Evolutionary conservation across 2,329 filamentous ascomycete species (phyloP), one percentile per base, ranked within the genome.

Genomic region (Coleophoma eucalyptorum): DNA sequence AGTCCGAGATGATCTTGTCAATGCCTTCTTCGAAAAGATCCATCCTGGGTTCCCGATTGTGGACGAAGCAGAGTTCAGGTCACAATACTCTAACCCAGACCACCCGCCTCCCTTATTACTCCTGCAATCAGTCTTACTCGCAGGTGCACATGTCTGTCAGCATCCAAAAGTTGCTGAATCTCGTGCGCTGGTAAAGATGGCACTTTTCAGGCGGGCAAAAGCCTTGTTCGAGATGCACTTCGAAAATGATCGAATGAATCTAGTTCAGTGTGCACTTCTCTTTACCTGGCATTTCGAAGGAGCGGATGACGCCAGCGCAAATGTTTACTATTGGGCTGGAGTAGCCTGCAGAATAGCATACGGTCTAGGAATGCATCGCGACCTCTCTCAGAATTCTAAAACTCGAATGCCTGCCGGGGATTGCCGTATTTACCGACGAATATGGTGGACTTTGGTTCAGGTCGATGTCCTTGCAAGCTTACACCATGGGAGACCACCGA

Each of bases 41-140:
- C 54, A 62, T 32, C 61, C 62, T 5, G 42, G 46, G 3, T 53
- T 60, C 18, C 61, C 62, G 1, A 48, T 64, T 34, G 51, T 64
- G 5, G 54, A 58, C n/a, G 55, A 54, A 45, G 46, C 51, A 15
- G 43, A 56, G 37, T 64, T 63, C 50, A 47, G 50, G n/a, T 38
- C 31, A 13, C 34, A 42, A 16, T 59, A 53, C 35, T 21, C 18
- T 16, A 41, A 53, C 32, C 45, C 50, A 6, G 46, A 52, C 16
- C 53, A 58, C 15, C 60, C 59, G 4, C 62, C 63, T 3, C 55
- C 62, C 10, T 51, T 67, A 7, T 47, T 67, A n/a, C 49, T 65
- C 13, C 53, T 66, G 8, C 64, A 67, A 43, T 50, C 55, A 7
- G 57, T 67, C 3, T 54, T 66, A n/a, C 50, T 65, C 2, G 64